These are phyloP conservation scores for Phytophthora multivora DNA, from an alignment of 352 stramenopile genomes.

Conservation along the genomic window DNA sequence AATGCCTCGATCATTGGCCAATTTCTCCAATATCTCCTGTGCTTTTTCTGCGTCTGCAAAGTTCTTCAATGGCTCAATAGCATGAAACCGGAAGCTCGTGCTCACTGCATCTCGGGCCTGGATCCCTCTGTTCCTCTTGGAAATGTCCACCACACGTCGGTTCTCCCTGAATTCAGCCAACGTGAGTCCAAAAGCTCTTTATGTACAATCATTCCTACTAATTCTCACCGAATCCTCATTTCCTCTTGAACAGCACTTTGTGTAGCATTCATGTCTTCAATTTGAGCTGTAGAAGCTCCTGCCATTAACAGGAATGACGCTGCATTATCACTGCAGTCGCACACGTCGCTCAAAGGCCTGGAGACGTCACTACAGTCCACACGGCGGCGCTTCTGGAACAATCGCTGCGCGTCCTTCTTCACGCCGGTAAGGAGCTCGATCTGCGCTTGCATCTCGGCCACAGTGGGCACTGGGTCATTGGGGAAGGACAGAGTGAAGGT, in stretches of 20 bases:
- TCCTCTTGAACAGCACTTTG: conserved; percentile 47
- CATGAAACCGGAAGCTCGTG: conserved; percentile 72
- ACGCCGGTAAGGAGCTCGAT: conserved; percentile 38
- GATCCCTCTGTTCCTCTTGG: conserved; percentile 47
- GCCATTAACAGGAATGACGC: conserved; percentile 47
- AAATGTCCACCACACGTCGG: conserved; percentile 63
- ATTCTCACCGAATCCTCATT: conserved; percentile 55
- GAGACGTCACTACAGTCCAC: conserved; percentile 39
- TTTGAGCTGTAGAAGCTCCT: conserved; percentile 48
- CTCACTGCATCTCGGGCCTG: conserved; percentile 44
- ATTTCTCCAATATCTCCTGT: conserved; percentile 75
- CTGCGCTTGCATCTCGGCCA: conserved; percentile 43
- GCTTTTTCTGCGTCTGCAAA: conserved; percentile 64
- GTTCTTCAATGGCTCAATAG: conserved; percentile 65
- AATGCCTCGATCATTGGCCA: conserved; percentile 90
- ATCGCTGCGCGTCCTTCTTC: conserved; percentile 48
- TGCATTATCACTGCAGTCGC: conserved; percentile 22
- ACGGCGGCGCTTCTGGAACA: conserved; percentile 62
- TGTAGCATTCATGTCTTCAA: conserved; percentile 57
- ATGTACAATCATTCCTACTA: too few species aligned
- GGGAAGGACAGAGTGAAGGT: conserved; percentile 36
- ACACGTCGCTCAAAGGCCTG: conserved; percentile 28
- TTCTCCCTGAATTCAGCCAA: conserved; percentile 40
- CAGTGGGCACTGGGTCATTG: conserved; percentile 22
- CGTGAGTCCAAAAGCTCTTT: too few species aligned